These are phyloP conservation scores for Cordia subcordata DNA, from an alignment of 257 asterid genomes.

Conservation along the genomic window DNA sequence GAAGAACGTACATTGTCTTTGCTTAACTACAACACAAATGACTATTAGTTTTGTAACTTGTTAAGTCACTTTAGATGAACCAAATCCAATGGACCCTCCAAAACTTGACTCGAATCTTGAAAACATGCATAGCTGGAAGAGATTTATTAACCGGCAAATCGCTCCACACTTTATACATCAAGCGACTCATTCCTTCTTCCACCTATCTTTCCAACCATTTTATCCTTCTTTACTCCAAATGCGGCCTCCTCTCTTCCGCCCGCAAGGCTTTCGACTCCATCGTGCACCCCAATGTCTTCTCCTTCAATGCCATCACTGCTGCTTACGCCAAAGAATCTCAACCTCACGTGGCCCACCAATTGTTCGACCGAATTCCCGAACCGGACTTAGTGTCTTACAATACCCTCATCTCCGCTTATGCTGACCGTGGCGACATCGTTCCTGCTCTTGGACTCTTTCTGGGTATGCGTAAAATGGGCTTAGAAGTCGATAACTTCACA, in stretches of 20 bases:
- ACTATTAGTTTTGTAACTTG: too few relatives aligned
- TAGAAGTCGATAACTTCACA: slow-evolving; percentile 58
- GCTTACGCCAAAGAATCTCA: slow-evolving; percentile 54
- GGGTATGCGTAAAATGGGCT: slow-evolving; percentile 27
- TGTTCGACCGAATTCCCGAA: slow-evolving; percentile 70
- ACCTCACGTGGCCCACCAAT: slow-evolving; percentile 42
- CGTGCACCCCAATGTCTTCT: slow-evolving; percentile 56
- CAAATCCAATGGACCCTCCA: slow-evolving; percentile 32
- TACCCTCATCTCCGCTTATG: slow-evolving; percentile 73
- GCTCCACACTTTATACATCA: slow-evolving; percentile 52
- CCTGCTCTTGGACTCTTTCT: slow-evolving; percentile 42
- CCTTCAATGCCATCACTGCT: slow-evolving; percentile 58
- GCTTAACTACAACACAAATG: too few relatives aligned
- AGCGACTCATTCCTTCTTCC: slow-evolving; percentile 41
- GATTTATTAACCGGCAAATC: slow-evolving; percentile 52
- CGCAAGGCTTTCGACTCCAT: slow-evolving; percentile 41
- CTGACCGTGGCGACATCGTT: slow-evolving; percentile 37
- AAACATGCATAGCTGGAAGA: slow-evolving; percentile 47
- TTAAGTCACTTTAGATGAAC: slow-evolving; percentile 53
- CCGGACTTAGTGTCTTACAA: slow-evolving; percentile 76
- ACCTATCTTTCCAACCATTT: slow-evolving; percentile 76
- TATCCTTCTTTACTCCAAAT: slow-evolving; percentile 76
- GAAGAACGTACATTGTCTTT: too few relatives aligned
- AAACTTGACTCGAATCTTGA: slow-evolving; percentile 42
- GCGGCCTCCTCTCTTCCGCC: slow-evolving; percentile 51